These are phyloP conservation scores for Diatrype stigma DNA, from an alignment of 2,329 filamentous ascomycete genomes.

Conservation along the genomic window DNA sequence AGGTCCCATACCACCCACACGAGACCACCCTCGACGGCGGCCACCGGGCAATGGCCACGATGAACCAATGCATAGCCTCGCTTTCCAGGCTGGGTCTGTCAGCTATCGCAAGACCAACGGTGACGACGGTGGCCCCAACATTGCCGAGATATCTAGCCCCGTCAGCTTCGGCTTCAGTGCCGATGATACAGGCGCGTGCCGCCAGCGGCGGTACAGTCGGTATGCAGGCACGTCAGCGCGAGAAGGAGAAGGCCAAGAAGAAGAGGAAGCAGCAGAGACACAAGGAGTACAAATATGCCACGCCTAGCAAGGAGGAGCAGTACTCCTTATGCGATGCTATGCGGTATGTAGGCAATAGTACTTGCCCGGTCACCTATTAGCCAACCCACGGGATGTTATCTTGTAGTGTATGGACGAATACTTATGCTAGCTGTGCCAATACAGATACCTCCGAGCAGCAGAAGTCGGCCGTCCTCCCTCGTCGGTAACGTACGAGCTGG, in stretches of 20 bases:
- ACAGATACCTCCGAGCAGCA: conserved; percentile 81
- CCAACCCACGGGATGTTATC: conserved; percentile 2
- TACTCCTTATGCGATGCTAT: conserved; percentile 90
- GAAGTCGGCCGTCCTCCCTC: conserved; percentile 80
- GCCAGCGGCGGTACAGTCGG: conserved; percentile 26
- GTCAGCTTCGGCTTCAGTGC: conserved; percentile 12
- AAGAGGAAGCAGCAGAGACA: conserved; percentile 61
- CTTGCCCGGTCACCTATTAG: conserved; percentile 14
- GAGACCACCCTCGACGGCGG: conserved; percentile 7
- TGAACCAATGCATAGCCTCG: conserved; percentile 50
- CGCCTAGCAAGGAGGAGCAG: conserved; percentile 63
- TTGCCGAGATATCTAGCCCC: conserved; percentile 50
- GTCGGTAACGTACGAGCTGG: conserved; percentile 80
- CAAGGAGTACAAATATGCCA: conserved; percentile 59
- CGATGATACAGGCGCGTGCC: conserved; percentile 40
- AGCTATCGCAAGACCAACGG: conserved; percentile 37
- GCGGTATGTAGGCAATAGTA: conserved; percentile 49
- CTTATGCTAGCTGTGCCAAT: conserved; percentile 3
- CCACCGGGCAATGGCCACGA: conserved; percentile 47
- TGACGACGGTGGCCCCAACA: conserved; percentile 29
- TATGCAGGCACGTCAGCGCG: conserved; percentile 39
- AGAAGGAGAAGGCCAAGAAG: conserved; percentile 51
- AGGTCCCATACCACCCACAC: conserved; percentile 7
- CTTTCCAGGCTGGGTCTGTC: conserved; percentile 47
- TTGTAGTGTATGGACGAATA: conserved; percentile 6